Evolutionary conservation across 2,329 filamentous ascomycete genomes (phyloP), one percentile per base, ranked within the genome.

Genomic region (Alternaria angustiovoidea): DNA sequence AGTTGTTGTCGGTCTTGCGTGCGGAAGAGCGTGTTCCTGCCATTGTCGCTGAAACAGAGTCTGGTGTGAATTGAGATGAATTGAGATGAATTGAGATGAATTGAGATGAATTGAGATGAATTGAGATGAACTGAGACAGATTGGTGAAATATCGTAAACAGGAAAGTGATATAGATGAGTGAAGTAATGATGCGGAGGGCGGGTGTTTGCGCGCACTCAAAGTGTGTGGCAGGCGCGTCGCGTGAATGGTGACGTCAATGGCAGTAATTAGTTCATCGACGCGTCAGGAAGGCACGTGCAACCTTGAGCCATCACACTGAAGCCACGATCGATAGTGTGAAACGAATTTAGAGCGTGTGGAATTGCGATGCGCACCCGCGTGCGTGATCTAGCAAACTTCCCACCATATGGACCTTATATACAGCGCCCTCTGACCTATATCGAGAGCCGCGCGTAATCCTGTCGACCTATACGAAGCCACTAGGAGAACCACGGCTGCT

Each of bases 11-110:
- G 30, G 57, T 51, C n/a, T 66, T 62, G 46, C 66, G 71, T 28
- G 67, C 48, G 28, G 73, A 70, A 39, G 73, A 69, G 42, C 69
- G 71, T 66, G 74, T 77, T 44, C 61, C 69, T 28, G 67, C 63
- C 75, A 77, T 77, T 28, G 28, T 63, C 36, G 61, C 16, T 34
- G 34, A 22, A 39, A 20, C 38, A 18, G 43, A 5, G n/a, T 54
- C 48, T 57, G 44, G 9, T 5, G 38, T 39, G 9, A 22, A 52
- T 0, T 5, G 20, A 0, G 36, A 11, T 20, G n/a, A n/a, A n/a
- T 22, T 47, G 11, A n/a, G 30, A 32, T 56, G 38, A 49, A 54
- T 6, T 24, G 22, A 5, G 22, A 20, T 20, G 20, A 20, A 20
- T 18, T 5, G 20, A 0, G 36, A 11, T 20, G n/a, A n/a, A n/a